Base-by-base conservation (phyloP, 208 protist genomes). In the Trypanosoma boissoni region DNA sequence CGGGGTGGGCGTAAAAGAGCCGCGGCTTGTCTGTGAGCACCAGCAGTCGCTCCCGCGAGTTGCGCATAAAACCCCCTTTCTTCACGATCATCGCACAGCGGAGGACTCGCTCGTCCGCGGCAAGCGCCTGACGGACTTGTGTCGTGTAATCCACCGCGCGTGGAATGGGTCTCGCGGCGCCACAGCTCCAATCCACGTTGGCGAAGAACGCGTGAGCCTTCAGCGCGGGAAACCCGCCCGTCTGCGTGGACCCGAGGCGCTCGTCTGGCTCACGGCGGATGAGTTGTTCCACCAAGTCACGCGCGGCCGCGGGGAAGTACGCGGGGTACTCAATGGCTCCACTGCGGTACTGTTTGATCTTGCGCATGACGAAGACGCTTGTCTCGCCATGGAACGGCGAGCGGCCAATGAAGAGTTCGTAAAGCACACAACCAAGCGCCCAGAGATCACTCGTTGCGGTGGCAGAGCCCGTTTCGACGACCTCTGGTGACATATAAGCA, bases 151-250 rank as follows among this genome's bases (percentile, higher is more conserved):
- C 39, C 14, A n/a, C n/a, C n/a, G n/a, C n/a, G n/a, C n/a, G n/a
- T n/a, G n/a, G n/a, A n/a, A n/a, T n/a, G n/a, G n/a, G n/a, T n/a
- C n/a, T n/a, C n/a, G n/a, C n/a, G n/a, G n/a, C n/a, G n/a, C n/a
- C n/a, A n/a, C n/a, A n/a, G n/a, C n/a, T n/a, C n/a, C 90, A 96
- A 64, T 82, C 64, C 32, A 96, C 77, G 7, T 59, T 70, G 1
- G 56, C 48, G 61, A 97, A 97, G 68, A 97, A 97, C 14, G 78
- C 63, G 54, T 97, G 91, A 1, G 32, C 43, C 68, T 97, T 96
- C 6, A 97, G 64, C 9, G 48, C 68, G 2, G 42, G 61, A 60
- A 94, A 96, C n/a, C 86, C 86, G 44, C 88, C 86, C 12, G 59
- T 56, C 65, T 69, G 64, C 2, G 64, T 68, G n/a, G 72, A 66